A percentile compares a stretch with the other conserved stretches of the same genome.
These are phyloP conservation scores for Hirsutella minnesotensis DNA, from an alignment of 2,329 filamentous ascomycete species.

Conservation along the genomic window DNA sequence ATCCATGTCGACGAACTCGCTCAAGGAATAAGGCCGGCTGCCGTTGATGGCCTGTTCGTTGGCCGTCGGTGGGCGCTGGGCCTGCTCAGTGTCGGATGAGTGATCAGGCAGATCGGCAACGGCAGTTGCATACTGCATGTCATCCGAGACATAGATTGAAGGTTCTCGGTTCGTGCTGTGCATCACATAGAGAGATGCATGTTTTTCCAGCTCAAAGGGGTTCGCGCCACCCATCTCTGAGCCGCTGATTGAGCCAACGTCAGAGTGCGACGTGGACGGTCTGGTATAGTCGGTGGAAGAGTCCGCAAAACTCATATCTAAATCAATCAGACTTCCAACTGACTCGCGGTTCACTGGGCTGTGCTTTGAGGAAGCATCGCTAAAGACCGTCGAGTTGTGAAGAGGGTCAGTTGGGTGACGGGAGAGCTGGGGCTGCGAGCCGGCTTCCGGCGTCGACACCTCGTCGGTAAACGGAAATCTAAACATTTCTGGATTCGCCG, in stretches of 20 bases:
- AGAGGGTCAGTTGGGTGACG: conserved; percentile 42
- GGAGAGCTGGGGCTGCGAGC: conserved; percentile 29
- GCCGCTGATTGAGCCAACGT: conserved; percentile 41
- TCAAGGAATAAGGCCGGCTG: conserved; percentile 23
- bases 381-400: conserved; percentile 26
- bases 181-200: conserved; percentile 41
- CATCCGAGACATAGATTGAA: conserved; percentile 50
- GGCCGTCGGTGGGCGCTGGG: conserved; percentile 5
- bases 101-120: conserved; percentile 16
- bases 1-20: conserved; percentile 28
- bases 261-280: conserved; percentile 49
- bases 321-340: conserved; percentile 36
- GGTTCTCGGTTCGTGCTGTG: conserved; percentile 35
- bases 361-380: conserved; percentile 26
- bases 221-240: conserved; percentile 43
- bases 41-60: conserved; percentile 7
- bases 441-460: conserved; percentile 12
- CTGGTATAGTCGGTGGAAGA: conserved; percentile 36
- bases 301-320: conserved; percentile 43
- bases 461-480: conserved; percentile 34
- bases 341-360: conserved; percentile 27
- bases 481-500: conserved; percentile 40
- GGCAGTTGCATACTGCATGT: conserved; percentile 35
- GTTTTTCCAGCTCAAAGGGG: conserved; percentile 53
- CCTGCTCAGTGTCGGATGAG: conserved; percentile 6